Evolutionary conservation across 73 alveolate species (phyloP).

Genomic region (Paramecium octaurelia): DNA sequence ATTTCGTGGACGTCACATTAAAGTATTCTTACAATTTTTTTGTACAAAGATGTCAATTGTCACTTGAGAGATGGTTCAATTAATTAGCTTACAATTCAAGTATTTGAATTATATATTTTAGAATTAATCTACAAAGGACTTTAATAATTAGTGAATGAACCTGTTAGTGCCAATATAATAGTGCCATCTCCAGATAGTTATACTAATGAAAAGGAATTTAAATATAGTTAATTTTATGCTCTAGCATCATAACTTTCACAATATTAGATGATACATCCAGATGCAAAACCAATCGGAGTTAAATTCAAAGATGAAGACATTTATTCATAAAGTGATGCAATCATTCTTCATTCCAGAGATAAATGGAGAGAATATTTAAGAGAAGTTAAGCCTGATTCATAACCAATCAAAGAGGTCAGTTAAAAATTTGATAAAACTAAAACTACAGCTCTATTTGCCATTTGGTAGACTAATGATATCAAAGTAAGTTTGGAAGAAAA

Average conservation of each 20-base stretch:
- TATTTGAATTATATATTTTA: neutral
- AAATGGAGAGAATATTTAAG: constrained; percentile 46
- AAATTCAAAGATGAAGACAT: constrained; percentile 43
- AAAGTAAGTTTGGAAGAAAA: neutral
- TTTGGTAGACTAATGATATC: neutral
- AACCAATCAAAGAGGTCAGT: constrained; percentile 6
- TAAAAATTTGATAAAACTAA: constrained; percentile 20
- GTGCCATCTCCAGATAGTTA: neutral
- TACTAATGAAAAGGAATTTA: neutral
- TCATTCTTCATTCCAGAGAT: constrained; percentile 22
- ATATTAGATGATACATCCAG: constrained; percentile 34
- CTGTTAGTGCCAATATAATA: neutral
- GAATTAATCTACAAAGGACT: constrained; percentile 15
- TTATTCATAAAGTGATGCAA: neutral
- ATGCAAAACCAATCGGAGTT: neutral
- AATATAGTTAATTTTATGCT: constrained; percentile 9
- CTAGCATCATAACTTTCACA: neutral
- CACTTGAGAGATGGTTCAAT: neutral
- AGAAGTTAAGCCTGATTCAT: neutral
- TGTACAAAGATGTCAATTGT: neutral
- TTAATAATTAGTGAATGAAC: neutral
- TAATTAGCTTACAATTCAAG: neutral
- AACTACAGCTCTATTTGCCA: neutral
- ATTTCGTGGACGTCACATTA: neutral
- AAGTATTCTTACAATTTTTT: neutral